phyloP scores from a whole-genome alignment of 2,329 filamentous ascomycete species.

The Fusarium pininemorale region DNA sequence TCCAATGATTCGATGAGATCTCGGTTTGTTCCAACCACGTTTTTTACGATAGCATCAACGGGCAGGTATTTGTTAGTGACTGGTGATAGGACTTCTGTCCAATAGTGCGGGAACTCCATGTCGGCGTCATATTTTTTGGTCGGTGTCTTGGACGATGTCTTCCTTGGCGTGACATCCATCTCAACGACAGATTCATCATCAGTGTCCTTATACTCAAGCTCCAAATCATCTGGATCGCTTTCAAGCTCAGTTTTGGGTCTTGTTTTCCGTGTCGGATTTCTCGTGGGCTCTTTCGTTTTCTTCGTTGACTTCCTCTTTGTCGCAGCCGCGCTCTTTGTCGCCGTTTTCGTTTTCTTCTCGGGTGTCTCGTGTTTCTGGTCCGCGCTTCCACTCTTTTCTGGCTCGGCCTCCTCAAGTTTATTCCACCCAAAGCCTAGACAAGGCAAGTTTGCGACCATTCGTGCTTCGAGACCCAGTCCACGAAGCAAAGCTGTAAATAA shows the following conservation, averaged over 20 bases:
- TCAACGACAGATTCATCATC: conserved; percentile 70
- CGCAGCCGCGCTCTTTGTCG: neutral
- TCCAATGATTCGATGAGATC: conserved; percentile 81
- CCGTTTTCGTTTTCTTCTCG: conserved; percentile 14
- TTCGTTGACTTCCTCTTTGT: conserved; percentile 2
- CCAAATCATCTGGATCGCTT: conserved; percentile 58
- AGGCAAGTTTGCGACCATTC: conserved; percentile 86
- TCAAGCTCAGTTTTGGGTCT: conserved; percentile 17
- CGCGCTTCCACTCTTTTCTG: conserved; percentile 51
- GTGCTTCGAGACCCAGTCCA: conserved; percentile 81
- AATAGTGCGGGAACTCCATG: conserved; percentile 87
- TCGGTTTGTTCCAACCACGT: conserved; percentile 73
- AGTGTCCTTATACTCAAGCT: conserved; percentile 55
- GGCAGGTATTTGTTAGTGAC: conserved; percentile 81
- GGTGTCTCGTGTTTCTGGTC: neutral
- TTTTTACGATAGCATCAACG: conserved; percentile 78
- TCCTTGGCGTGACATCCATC: conserved; percentile 55
- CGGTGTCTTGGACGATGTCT: conserved; percentile 48
- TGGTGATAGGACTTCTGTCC: conserved; percentile 89
- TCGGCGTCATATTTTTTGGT: conserved; percentile 74
- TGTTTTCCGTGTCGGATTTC: conserved; percentile 19
- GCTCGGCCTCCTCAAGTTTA: conserved; percentile 80
- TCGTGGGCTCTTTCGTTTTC: conserved; percentile 28
- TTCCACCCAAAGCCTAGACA: conserved; percentile 91
- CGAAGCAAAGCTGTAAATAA: conserved; percentile 88